Evolutionary conservation across 2,329 filamentous ascomycete genomes (phyloP).

Genomic region (Aspergillus fischeri): DNA sequence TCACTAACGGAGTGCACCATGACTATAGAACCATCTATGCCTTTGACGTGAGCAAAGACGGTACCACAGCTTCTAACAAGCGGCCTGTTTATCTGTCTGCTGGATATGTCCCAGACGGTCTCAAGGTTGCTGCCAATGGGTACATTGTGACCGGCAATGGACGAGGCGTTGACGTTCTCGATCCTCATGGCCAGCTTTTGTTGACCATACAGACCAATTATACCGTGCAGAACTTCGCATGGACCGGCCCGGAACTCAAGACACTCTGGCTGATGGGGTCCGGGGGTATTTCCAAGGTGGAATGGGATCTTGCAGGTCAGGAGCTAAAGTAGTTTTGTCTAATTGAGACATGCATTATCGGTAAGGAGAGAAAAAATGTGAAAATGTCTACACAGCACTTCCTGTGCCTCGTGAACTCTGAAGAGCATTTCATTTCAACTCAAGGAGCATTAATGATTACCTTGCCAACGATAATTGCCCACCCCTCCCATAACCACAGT

Average conservation of each 20-base stretch:
- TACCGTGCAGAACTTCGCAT: conserved; percentile 44
- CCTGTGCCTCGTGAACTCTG: background rate
- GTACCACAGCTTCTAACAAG: conserved; percentile 34
- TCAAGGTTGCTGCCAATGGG: conserved; percentile 42
- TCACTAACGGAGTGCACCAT: background rate
- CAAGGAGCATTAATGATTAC: background rate
- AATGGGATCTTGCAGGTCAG: conserved; percentile 35
- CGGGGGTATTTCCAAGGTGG: conserved; percentile 36
- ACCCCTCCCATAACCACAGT: background rate
- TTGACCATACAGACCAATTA: conserved; percentile 42
- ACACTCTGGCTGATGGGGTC: conserved; percentile 41
- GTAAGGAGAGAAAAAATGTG: background rate
- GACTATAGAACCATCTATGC: conserved; percentile 33
- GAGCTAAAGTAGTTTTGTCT: conserved; percentile 14
- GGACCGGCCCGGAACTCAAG: conserved; percentile 37
- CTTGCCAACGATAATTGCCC: background rate
- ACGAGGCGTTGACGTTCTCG: conserved; percentile 39
- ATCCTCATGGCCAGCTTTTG: conserved; percentile 35
- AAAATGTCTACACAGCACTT: background rate
- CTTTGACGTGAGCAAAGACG: conserved; percentile 36
- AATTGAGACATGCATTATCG: background rate
- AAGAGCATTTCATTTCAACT: background rate
- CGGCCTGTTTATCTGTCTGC: conserved; percentile 38
- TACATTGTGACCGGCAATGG: conserved; percentile 39
- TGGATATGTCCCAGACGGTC: conserved; percentile 40